Percentiles rank a stretch among this genome's conserved stretches.
Conservation (phyloP, 2,329 filamentous ascomycete species). For the Plenodomus tracheiphilus region DNA sequence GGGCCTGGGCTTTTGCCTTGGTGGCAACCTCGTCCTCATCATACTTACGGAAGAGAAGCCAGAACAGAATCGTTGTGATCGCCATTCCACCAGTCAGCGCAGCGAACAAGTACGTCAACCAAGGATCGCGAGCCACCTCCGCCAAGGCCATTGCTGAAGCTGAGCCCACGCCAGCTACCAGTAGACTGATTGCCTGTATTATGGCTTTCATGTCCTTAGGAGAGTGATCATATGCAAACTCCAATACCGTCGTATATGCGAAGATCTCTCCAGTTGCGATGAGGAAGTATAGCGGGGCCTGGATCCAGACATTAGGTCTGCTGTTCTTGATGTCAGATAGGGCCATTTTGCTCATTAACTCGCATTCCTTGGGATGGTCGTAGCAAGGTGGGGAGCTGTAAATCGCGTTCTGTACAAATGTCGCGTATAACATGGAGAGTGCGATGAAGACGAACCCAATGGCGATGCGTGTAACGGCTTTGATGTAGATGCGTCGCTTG, state of each 20-base stretch:
- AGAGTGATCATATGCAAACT: constrained; percentile 50
- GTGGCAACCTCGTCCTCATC: constrained; percentile 6
- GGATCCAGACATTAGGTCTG: constrained; percentile 46
- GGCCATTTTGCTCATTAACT: background rate
- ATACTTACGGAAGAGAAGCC: constrained; percentile 26
- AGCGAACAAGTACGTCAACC: constrained; percentile 34
- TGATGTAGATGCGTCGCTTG: constrained; percentile 28
- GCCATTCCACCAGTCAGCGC: constrained; percentile 27
- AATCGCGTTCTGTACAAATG: constrained; percentile 36
- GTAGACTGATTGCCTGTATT: constrained; percentile 41
- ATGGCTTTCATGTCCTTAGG: constrained; percentile 48
- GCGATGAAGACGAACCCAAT: constrained; percentile 38
- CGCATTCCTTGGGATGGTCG: constrained; percentile 42
- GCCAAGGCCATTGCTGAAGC: constrained; percentile 36
- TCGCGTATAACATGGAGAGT: constrained; percentile 36
- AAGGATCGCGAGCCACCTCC: constrained; percentile 34
- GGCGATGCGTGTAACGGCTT: constrained; percentile 34
- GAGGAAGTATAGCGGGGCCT: constrained; percentile 46
- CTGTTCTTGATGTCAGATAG: constrained; percentile 24
- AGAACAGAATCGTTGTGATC: constrained; percentile 28
- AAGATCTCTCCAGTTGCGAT: constrained; percentile 50
- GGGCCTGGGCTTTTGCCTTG: background rate
- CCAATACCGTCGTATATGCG: constrained; percentile 46
- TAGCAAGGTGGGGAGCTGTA: constrained; percentile 37
- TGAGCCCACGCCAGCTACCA: constrained; percentile 39